Evolutionary conservation across 2,329 filamentous ascomycete genomes (phyloP).

Genomic region (Penicillium expansum): DNA sequence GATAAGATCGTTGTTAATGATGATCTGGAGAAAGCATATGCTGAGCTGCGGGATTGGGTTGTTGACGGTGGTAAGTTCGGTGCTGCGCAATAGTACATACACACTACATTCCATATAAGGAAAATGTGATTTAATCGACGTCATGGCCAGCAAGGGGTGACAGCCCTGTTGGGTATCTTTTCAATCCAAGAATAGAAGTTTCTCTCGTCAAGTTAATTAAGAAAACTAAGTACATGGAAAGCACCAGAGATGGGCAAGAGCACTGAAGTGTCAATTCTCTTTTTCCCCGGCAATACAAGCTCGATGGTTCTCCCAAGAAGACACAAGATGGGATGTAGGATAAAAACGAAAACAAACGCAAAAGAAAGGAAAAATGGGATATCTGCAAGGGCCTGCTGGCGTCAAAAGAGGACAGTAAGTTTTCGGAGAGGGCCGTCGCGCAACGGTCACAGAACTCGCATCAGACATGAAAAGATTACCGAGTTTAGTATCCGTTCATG

Average conservation of each 20-base stretch:
- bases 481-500: constrained; percentile 91
- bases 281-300: constrained; percentile 28
- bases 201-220: constrained; percentile 32
- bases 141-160: neutral
- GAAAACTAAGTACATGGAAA: constrained; percentile 39
- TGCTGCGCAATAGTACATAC: constrained; percentile 7
- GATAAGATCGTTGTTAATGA: constrained; percentile 67
- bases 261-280: constrained; percentile 28
- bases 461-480: constrained; percentile 18
- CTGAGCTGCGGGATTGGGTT: constrained; percentile 53
- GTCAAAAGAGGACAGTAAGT: constrained; percentile 29
- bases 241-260: constrained; percentile 24
- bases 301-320: constrained; percentile 13
- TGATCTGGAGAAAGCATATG: constrained; percentile 58
- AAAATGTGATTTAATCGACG: neutral
- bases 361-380: constrained; percentile 36
- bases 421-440: constrained; percentile 22
- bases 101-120: neutral
- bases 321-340: constrained; percentile 17
- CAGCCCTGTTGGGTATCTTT: neutral
- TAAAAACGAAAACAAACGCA: constrained; percentile 24
- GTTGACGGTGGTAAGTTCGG: constrained; percentile 43
- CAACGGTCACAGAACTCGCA: constrained; percentile 21
- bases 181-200: constrained; percentile 22
- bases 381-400: constrained; percentile 39